Percentiles rank a stretch among this genome's conserved stretches.
phyloP scores from a whole-genome alignment of 441 rosid genomes.

The Flueggea neowawraea region DNA sequence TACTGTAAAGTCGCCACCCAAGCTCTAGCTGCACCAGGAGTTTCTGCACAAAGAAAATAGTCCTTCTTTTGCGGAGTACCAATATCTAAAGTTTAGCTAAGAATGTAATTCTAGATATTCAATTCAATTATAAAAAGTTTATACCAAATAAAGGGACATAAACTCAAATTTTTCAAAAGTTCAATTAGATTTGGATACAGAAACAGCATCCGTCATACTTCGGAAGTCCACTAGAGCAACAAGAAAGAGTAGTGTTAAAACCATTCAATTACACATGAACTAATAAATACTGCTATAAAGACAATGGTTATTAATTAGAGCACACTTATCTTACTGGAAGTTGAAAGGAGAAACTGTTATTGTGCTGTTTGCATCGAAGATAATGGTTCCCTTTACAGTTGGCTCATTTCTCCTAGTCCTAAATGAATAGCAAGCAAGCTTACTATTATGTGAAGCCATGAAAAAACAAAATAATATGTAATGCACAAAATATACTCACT shows the following conservation, averaged over 20 bases:
- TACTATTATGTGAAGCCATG: neutral
- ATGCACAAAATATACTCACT: slow-evolving; percentile 40
- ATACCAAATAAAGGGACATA: slow-evolving; percentile 9
- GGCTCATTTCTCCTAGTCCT: slow-evolving; percentile 94
- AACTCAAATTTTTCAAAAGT: neutral
- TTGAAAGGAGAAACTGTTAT: slow-evolving; percentile 88
- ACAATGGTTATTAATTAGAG: neutral
- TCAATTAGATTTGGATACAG: slow-evolving; percentile 64
- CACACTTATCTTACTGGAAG: slow-evolving; percentile 65
- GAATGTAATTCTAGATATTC: slow-evolving; percentile 14
- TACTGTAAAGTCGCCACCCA: too few relatives aligned
- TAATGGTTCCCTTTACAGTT: slow-evolving; percentile 68
- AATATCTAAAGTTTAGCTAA: slow-evolving; percentile 64
- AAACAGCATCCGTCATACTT: slow-evolving; percentile 94
- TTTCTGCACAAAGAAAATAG: slow-evolving; percentile 94
- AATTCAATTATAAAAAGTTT: neutral
- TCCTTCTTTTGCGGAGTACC: slow-evolving; percentile 94
- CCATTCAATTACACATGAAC: slow-evolving; percentile 1
- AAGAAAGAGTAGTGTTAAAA: slow-evolving; percentile 9
- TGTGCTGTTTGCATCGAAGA: slow-evolving; percentile 87
- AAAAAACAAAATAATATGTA: neutral
- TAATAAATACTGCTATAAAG: neutral
- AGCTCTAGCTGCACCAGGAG: slow-evolving; percentile 98
- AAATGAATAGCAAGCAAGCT: neutral
- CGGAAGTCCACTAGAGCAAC: slow-evolving; percentile 78